Evolutionary conservation across 257 asterid species (phyloP), one percentile per base, ranked within the genome.

Genomic region (Lithospermum erythrorhizon): DNA sequence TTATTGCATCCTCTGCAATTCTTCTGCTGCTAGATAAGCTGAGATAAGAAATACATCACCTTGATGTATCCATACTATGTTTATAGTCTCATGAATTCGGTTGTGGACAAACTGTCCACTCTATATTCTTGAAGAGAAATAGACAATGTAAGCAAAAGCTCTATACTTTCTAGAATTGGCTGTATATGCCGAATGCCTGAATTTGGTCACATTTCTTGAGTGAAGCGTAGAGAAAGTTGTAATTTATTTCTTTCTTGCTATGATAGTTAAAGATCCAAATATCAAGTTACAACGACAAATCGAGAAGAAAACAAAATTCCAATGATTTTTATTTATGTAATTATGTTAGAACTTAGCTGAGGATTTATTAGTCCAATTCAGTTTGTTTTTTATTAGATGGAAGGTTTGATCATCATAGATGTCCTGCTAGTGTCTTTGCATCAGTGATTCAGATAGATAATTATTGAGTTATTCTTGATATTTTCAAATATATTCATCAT

Each of bases 1-100:
- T 59, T 80, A 70, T 49, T 71, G 88, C 41, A 61, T 80, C 58
- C 68, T 79, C 63, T 69, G 78, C 72, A 76, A 76, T 66, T 77
- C 74, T 32, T 68, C 69, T 52, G 61, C 65, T 21, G 21, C 19
- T 19, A 9, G 15, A 45, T 53, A n/a, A 41, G 41, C 3, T 49
- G 64, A 27, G 61, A 35, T 1, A 27, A 53, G 8, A 18, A 19
- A 20, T 41, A 41, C 49, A 41, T 41, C 13, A 3, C 15, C 49
- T 41, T 11, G 5, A 41, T 11, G 49, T 41, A 41, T 41, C 15
- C 18, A 41, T 11, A 41, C 49, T 11, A 53, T 19, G 57, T 53
- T 9, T 27, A 53, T 52, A 52, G n/a, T 52, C 57, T 53, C 32
- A 23, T 55, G 58, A 55, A 21, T 25, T 23, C 54, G 61, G 54